Conservation (phyloP, 352 stramenopile species). For the Blastocystis sp. region DNA sequence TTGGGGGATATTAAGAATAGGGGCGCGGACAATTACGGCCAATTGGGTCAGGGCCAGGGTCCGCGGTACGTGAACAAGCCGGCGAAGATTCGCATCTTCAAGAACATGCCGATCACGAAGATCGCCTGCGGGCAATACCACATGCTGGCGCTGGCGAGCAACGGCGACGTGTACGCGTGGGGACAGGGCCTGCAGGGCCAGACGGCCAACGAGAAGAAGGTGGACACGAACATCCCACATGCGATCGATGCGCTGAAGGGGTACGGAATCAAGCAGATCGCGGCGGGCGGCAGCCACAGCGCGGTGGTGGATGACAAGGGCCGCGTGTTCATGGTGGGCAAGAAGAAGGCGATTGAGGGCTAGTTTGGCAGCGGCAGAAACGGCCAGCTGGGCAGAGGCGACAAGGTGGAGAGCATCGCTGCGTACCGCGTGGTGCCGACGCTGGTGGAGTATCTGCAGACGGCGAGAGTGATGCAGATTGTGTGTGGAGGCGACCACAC, state of each 20-base stretch:
- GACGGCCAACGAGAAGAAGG: conserved; percentile 38
- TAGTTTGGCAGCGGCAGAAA: conserved; percentile 51
- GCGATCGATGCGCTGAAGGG: conserved; percentile 34
- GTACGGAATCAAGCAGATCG: conserved; percentile 14
- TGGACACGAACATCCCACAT: conserved; percentile 49
- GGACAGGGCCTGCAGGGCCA: conserved; percentile 40
- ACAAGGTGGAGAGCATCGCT: conserved; percentile 67
- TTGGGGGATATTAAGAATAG: background rate
- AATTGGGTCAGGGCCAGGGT: conserved; percentile 40
- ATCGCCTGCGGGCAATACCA: conserved; percentile 54
- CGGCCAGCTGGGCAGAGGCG: conserved; percentile 51
- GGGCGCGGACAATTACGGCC: conserved; percentile 47
- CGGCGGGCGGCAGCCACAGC: conserved; percentile 32
- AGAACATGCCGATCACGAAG: conserved; percentile 18
- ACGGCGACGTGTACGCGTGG: conserved; percentile 54
- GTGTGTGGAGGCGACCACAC: conserved; percentile 72
- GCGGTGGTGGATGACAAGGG: conserved; percentile 50
- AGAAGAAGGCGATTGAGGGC: background rate
- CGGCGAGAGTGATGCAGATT: conserved; percentile 69
- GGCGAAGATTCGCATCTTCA: conserved; percentile 19
- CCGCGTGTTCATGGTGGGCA: background rate
- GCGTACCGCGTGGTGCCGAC: conserved; percentile 40
- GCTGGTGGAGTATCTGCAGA: conserved; percentile 66
- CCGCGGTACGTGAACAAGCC: conserved; percentile 50
- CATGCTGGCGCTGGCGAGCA: conserved; percentile 37